Conservation (phyloP, 805 yeast genomes). For the Candida adriatica region DNA sequence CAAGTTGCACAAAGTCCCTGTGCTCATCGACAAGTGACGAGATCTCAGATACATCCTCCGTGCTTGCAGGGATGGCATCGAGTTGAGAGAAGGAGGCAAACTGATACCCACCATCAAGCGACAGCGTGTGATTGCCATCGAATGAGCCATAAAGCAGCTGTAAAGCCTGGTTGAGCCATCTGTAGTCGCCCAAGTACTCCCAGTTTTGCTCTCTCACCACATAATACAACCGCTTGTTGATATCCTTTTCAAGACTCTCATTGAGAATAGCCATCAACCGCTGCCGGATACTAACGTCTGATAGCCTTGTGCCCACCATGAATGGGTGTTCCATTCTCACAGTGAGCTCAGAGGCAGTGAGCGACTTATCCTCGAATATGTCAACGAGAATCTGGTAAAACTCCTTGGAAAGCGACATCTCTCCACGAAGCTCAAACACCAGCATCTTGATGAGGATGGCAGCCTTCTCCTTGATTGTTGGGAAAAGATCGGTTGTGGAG, state of each 20-base stretch:
- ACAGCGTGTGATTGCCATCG: slow-evolving; percentile 41
- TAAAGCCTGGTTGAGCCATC: slow-evolving; percentile 92
- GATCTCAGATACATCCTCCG: slow-evolving; percentile 15
- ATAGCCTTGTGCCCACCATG: slow-evolving; percentile 82
- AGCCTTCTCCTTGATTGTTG: slow-evolving; percentile 93
- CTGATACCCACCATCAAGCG: slow-evolving; percentile 42
- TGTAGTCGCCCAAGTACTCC: slow-evolving; percentile 90
- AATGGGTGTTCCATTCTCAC: slow-evolving; percentile 96
- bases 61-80: slow-evolving; percentile 18
- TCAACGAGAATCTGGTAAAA: slow-evolving; percentile 84
- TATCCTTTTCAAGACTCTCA: slow-evolving; percentile 68
- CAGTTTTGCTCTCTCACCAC: slow-evolving; percentile 94
- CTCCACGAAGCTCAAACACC: slow-evolving; percentile 85
- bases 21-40: slow-evolving; percentile 26
- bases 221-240: slow-evolving; percentile 74
- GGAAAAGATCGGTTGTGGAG: slow-evolving; percentile 74
- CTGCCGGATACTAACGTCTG: slow-evolving; percentile 66
- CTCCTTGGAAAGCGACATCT: slow-evolving; percentile 64
- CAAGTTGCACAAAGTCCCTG: slow-evolving; percentile 21
- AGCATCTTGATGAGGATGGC: slow-evolving; percentile 91
- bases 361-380: slow-evolving; percentile 72
- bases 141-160: slow-evolving; percentile 80
- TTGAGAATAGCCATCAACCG: slow-evolving; percentile 75
- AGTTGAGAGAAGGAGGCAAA: slow-evolving; percentile 47
- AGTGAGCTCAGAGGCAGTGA: slow-evolving; percentile 81